Percentiles rank a stretch among this genome's conserved stretches.
Evolutionary conservation across 306 rosid genomes (phyloP).

Genomic region (Albizia julibrissin): DNA sequence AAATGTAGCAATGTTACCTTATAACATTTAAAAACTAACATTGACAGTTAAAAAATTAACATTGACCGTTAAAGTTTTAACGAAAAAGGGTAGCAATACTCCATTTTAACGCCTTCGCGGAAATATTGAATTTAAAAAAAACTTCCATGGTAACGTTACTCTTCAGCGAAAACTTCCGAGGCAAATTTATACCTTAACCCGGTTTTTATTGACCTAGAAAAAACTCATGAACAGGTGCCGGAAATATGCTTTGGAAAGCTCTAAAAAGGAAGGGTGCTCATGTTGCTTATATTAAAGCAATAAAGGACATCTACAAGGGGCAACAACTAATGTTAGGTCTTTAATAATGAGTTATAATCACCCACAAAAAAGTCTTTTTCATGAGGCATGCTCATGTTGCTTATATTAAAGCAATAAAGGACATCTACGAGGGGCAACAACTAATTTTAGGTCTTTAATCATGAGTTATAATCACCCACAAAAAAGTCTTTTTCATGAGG

Average conservation of each 20-base stretch:
- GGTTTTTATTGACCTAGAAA: not conserved
- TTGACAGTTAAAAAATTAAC: no score
- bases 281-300: not conserved
- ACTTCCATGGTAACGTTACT: no score
- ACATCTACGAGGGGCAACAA: not conserved
- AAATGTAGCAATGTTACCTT: no score
- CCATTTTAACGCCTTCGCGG: no score
- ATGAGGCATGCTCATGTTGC: no score
- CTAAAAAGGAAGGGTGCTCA: not conserved
- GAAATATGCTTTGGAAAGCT: not conserved
- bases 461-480: not conserved
- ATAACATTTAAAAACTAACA: no score
- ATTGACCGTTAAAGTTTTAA: no score
- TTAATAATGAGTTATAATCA: not conserved
- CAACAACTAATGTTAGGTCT: not conserved
- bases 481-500: not conserved
- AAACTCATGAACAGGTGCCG: not conserved
- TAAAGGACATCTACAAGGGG: not conserved
- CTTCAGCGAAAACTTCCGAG: no score
- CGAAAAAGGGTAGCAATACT: no score
- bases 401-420: not conserved
- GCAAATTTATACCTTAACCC: no score
- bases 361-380: not conserved
- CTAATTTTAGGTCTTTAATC: not conserved
- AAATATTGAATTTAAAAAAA: no score